These are phyloP conservation scores for Arabis hirsuta DNA, from an alignment of 345 rosid genomes.

Conservation along the genomic window DNA sequence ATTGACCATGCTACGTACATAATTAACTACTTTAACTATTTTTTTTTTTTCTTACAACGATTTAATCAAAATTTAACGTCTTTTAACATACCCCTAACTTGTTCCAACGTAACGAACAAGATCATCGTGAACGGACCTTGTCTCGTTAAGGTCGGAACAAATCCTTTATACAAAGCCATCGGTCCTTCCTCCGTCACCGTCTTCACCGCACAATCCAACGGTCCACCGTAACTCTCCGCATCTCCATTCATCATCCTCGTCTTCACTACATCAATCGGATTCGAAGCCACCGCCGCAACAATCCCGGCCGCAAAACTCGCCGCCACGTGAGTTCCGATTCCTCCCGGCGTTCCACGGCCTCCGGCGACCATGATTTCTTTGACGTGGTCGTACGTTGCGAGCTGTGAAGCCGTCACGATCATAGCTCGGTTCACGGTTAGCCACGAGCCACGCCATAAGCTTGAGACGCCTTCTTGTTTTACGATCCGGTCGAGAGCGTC, in stretches of 20 bases:
- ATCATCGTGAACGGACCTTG: constrained; percentile 92
- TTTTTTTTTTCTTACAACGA: not conserved
- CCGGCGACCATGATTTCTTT: constrained; percentile 61
- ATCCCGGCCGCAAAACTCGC: constrained; percentile 83
- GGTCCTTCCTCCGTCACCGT: constrained; percentile 77
- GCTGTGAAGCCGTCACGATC: constrained; percentile 90
- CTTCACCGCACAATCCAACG: constrained; percentile 76
- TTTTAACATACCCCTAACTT: constrained; percentile 63
- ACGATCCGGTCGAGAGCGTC: constrained; percentile 70
- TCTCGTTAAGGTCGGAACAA: constrained; percentile 83
- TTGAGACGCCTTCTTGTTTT: constrained; percentile 65
- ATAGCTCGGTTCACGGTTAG: constrained; percentile 89
- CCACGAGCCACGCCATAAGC: constrained; percentile 82
- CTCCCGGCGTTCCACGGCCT: constrained; percentile 60
- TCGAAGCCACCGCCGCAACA: constrained; percentile 83
- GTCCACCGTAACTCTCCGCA: constrained; percentile 59
- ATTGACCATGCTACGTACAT: not conserved
- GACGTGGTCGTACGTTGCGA: constrained; percentile 80
- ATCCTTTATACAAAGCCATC: constrained; percentile 79
- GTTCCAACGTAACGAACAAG: constrained; percentile 86
- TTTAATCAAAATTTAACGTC: constrained; percentile 37
- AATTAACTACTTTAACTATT: too few species aligned
- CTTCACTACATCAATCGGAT: constrained; percentile 87
- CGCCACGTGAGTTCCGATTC: constrained; percentile 75
- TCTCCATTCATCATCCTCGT: constrained; percentile 90